Conservation (phyloP, 1,284 basidiomycete genomes). For the Fomitopsis schrenkii region DNA sequence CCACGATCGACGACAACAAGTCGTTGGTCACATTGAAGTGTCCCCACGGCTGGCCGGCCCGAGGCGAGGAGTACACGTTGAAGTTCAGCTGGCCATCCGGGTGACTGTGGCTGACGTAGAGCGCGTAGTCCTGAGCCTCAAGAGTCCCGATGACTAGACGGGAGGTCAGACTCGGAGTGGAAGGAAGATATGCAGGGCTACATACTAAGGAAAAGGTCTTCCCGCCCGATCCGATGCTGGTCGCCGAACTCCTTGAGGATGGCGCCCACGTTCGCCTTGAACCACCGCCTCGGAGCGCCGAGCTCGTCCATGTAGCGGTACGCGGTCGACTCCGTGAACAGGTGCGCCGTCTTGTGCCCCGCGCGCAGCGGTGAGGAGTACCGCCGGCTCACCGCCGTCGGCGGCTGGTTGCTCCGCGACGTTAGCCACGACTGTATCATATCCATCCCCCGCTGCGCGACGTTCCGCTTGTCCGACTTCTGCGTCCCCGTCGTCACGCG, state of each 20-base stretch:
- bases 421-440: conserved; percentile 50
- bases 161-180: background rate
- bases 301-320: conserved; percentile 64
- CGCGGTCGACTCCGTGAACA: conserved; percentile 64
- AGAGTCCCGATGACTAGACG: conserved; percentile 64
- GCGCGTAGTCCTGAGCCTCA: conserved; percentile 60
- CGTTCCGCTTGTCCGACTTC: conserved; percentile 48
- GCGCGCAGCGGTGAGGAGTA: conserved; percentile 56
- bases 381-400: conserved; percentile 42
- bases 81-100: conserved; percentile 64
- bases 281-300: conserved; percentile 65
- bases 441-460: conserved; percentile 52
- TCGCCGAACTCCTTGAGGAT: conserved; percentile 55
- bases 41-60: conserved; percentile 60
- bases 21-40: conserved; percentile 53
- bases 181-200: conserved; percentile 4
- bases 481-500: conserved; percentile 40
- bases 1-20: conserved; percentile 31
- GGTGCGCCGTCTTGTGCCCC: conserved; percentile 60
- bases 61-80: conserved; percentile 55
- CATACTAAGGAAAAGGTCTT: conserved; percentile 69
- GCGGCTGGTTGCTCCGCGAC: conserved; percentile 31
- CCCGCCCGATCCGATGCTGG: conserved; percentile 54
- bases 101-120: conserved; percentile 68
- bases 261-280: conserved; percentile 60